Conservation (phyloP, 192 early-diverging fungal genomes). For the Podila horticola region DNA sequence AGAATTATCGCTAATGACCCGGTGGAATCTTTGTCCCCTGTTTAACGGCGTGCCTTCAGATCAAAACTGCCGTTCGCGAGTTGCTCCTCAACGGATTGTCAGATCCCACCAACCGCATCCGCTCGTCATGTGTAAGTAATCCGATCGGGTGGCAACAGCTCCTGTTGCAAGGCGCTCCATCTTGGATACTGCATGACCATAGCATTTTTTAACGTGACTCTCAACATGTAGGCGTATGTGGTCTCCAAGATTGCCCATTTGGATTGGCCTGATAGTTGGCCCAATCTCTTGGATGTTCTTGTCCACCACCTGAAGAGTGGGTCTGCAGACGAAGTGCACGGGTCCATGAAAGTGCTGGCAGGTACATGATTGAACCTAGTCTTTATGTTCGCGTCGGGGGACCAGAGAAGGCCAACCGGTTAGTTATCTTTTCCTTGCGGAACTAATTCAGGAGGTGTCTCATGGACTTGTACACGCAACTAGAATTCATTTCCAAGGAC, state of each 20-base stretch:
- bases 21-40: neutral
- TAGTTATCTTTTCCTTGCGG: neutral
- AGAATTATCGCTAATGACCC: neutral
- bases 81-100: conserved; percentile 65
- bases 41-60: conserved; percentile 38
- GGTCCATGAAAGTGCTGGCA: conserved; percentile 83
- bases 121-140: conserved; percentile 66
- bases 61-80: conserved; percentile 62
- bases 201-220: too few relatives aligned
- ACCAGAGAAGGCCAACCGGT: neutral
- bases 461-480: neutral
- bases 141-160: too few relatives aligned
- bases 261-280: conserved; percentile 95
- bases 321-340: conserved; percentile 77
- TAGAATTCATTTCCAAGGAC: conserved; percentile 85
- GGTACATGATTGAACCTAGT: conserved; percentile 7
- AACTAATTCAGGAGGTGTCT: too few relatives aligned
- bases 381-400: too few relatives aligned
- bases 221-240: conserved; percentile 69
- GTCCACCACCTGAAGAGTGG: conserved; percentile 69
- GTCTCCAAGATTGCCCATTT: conserved; percentile 87
- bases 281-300: conserved; percentile 81
- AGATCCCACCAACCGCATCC: conserved; percentile 65
- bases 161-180: too few relatives aligned
- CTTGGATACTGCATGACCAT: too few relatives aligned